Base-by-base conservation (phyloP, 2,329 filamentous ascomycete genomes). In the Fonsecaea monophora region DNA sequence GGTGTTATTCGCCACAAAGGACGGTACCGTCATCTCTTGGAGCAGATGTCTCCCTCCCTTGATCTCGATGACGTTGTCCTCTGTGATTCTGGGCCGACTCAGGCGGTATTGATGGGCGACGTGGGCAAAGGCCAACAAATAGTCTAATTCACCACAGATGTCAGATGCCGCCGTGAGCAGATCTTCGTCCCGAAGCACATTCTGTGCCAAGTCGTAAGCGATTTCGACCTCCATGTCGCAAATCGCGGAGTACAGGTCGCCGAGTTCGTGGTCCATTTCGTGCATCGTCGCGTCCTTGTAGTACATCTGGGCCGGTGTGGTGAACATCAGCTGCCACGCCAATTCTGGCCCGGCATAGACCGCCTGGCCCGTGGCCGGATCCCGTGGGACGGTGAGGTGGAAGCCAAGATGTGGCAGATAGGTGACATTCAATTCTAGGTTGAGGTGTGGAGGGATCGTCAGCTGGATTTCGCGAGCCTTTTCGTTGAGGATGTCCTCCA, bases 341-440 rank as follows among this genome's bases (percentile, higher is more conserved):
- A 88, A 88, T 15, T 83, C 82, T 65, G 85, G 81, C 0, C 91
- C 91, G 71, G 87, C 84, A 71, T 90, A 94, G 10, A 86, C 80
- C 0, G 86, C 85, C 55, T 83, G 80, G 0, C 87, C 87, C 1
- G 85, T 87, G 1, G 82, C 76, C 13, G 83, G 79, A 71, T 92
- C 86, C 3, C 89, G 77, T 1, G 85, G 85, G 15, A 96, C 88
- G 0, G 90, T 88, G 2, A 93, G 91, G 42, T 97, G 85, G 75
- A 97, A 99, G 0, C 95, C 95, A 42, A 97, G 86, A 74, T 97
- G 93, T 0, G 94, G 94, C 68, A 96, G 90, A 76, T 95, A 97
- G 18, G 95, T 90, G 69, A 96, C 96, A 62, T 94, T 94, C 38
- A 90, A 77, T 12, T 83, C 80, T 25, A 83, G 79, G 1, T 85